These are phyloP conservation scores for Pestalotiopsis sp. DNA, from an alignment of 2,329 filamentous ascomycete species.

Conservation along the genomic window DNA sequence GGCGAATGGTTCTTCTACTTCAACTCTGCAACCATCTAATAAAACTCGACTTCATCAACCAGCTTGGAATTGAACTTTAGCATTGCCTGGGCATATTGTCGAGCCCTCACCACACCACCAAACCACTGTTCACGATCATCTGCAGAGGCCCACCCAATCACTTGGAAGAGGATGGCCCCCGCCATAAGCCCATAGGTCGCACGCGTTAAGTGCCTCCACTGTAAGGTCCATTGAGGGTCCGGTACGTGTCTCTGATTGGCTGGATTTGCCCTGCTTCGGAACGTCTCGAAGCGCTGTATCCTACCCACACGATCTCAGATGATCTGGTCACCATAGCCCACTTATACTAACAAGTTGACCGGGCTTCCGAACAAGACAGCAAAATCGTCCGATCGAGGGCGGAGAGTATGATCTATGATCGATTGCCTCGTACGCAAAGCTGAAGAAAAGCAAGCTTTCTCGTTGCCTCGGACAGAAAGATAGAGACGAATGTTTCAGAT, in stretches of 20 bases:
- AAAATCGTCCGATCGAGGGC: background rate
- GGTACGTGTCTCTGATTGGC: conserved; percentile 22
- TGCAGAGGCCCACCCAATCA: conserved; percentile 13
- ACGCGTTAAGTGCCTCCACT: conserved; percentile 8
- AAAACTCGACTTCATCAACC: too few species aligned
- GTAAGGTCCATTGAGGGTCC: conserved; percentile 11
- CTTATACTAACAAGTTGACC: background rate
- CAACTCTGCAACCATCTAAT: background rate
- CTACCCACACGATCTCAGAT: conserved; percentile 17
- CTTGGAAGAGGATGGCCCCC: conserved; percentile 5
- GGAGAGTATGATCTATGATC: background rate
- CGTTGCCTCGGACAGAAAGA: background rate
- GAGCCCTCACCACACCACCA: too few species aligned
- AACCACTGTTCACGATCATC: background rate
- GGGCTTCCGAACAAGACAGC: background rate
- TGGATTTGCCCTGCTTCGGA: conserved; percentile 15
- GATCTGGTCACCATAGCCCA: conserved; percentile 6
- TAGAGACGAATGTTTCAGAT: background rate
- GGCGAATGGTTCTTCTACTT: background rate
- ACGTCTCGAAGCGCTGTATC: conserved; percentile 27
- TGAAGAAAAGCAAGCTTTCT: background rate
- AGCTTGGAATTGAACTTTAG: too few species aligned
- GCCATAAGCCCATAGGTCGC: background rate
- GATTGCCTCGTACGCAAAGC: background rate
- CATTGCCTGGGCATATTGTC: too few species aligned